These are phyloP conservation scores for Russula brevipes DNA, from an alignment of 768 basidiomycete genomes.

Conservation along the genomic window DNA sequence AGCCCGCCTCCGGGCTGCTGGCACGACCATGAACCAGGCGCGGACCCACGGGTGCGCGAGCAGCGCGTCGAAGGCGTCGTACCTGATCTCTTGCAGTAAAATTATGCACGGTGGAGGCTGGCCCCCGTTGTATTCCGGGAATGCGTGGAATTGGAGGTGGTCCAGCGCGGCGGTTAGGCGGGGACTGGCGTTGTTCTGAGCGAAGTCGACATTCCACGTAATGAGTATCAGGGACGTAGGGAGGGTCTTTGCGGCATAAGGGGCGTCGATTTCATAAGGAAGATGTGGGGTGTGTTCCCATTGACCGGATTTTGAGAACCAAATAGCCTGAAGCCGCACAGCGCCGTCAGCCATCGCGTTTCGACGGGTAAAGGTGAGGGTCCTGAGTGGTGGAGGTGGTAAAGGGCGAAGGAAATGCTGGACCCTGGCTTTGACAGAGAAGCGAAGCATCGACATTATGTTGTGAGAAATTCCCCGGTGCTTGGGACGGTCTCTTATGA, in stretches of 20 bases:
- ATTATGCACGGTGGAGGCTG: conserved; percentile 57
- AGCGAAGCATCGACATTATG: background rate
- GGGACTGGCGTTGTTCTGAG: conserved; percentile 33
- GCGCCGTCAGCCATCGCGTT: background rate
- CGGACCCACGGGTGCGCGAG: conserved; percentile 59
- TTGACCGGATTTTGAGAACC: background rate
- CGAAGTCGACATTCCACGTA: conserved; percentile 70
- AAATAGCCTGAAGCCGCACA: background rate
- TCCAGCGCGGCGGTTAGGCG: conserved; percentile 48
- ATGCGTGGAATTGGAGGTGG: conserved; percentile 50
- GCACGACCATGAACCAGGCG: conserved; percentile 53
- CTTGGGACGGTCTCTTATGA: too few relatives aligned
- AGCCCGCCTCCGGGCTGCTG: conserved; percentile 45
- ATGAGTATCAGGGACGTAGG: conserved; percentile 51
- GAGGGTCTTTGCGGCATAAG: conserved; percentile 20
- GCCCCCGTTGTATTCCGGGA: conserved; percentile 39
- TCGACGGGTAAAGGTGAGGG: background rate
- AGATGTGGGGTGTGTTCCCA: conserved; percentile 31
- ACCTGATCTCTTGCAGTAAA: conserved; percentile 64
- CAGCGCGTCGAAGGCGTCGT: conserved; percentile 41
- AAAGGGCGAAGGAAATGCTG: background rate
- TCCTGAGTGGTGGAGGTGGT: background rate
- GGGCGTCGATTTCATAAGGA: conserved; percentile 31
- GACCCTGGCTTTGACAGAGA: background rate
- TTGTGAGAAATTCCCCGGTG: too few relatives aligned